phyloP scores from a whole-genome alignment of 2,329 filamentous ascomycete species.

The Alternaria incomplexa region DNA sequence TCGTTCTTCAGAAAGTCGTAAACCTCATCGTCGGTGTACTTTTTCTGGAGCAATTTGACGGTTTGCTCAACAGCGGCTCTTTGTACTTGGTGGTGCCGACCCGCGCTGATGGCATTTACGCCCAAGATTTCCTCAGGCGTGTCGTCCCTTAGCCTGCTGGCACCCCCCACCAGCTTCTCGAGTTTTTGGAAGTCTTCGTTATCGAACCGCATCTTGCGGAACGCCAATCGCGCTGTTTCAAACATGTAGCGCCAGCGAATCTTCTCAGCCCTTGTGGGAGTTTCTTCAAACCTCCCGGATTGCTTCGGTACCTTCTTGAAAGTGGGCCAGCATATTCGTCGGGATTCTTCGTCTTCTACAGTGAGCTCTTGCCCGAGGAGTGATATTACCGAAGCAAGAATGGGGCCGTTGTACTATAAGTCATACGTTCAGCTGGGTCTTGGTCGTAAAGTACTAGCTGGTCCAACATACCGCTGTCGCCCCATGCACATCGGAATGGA shows the following conservation, averaged over 20 bases:
- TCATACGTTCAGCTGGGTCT: neutral
- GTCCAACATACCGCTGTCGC: slow-evolving; percentile 17
- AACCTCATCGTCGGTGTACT: neutral
- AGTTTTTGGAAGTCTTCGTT: neutral
- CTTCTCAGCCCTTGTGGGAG: neutral
- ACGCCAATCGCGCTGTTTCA: slow-evolving; percentile 22
- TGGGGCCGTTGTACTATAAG: slow-evolving; percentile 21
- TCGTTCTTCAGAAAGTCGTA: slow-evolving; percentile 1
- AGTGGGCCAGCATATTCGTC: neutral
- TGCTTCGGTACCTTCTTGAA: neutral
- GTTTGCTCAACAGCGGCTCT: slow-evolving; percentile 4
- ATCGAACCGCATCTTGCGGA: slow-evolving; percentile 21
- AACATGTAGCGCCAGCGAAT: slow-evolving; percentile 26
- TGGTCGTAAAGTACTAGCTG: neutral
- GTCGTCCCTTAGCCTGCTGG: neutral
- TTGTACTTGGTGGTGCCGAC: neutral
- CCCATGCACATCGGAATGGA: slow-evolving; percentile 2
- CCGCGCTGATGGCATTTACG: neutral
- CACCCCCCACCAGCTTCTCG: neutral
- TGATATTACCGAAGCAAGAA: slow-evolving; percentile 17
- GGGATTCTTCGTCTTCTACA: neutral
- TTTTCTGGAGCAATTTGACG: neutral
- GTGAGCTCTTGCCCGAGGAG: neutral
- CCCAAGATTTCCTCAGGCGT: neutral
- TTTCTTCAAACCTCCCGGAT: neutral